These are phyloP conservation scores for Prasinococcaceae sp. DNA, from an alignment of 139 green algal species.

Conservation along the genomic window DNA sequence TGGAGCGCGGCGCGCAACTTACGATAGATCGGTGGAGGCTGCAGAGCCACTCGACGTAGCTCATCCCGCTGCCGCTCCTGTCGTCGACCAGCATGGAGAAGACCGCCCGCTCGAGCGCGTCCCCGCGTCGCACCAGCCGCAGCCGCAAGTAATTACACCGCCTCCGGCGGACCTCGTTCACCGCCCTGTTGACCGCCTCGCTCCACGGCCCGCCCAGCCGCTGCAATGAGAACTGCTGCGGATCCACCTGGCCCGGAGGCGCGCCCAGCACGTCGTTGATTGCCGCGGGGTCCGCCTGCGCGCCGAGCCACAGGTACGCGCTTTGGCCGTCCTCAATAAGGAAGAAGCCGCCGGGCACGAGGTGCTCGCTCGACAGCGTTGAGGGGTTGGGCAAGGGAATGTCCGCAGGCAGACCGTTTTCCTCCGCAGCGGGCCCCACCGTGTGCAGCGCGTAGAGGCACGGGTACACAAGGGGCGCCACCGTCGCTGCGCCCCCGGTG, in stretches of 20 bases:
- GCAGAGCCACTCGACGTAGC: constrained; percentile 56
- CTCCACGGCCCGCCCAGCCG: constrained; percentile 9
- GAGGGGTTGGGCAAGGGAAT: neutral
- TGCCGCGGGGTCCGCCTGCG: constrained; percentile 18
- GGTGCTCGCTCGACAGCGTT: constrained; percentile 28
- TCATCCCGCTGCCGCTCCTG: constrained; percentile 26
- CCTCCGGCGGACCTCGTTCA: constrained; percentile 28
- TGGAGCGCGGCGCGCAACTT: too few relatives aligned
- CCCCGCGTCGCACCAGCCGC: constrained; percentile 38
- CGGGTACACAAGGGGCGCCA: constrained; percentile 50
- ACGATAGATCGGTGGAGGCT: constrained; percentile 49
- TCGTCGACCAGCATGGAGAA: constrained; percentile 76
- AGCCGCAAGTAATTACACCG: constrained; percentile 16
- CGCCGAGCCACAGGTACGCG: constrained; percentile 75
- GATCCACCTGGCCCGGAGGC: neutral
- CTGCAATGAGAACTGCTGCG: constrained; percentile 9
- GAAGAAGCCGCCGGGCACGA: constrained; percentile 60
- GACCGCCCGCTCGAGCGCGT: constrained; percentile 48
- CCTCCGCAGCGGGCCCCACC: constrained; percentile 19
- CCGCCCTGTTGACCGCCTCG: constrained; percentile 10
- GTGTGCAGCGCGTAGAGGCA: constrained; percentile 33
- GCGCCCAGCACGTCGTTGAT: constrained; percentile 43
- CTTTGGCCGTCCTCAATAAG: constrained; percentile 78
- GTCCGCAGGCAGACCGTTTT: neutral
- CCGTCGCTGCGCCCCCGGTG: constrained; percentile 25